These are phyloP conservation scores for Myxozyma mucilagina DNA, from an alignment of 805 yeast species.

Conservation along the genomic window DNA sequence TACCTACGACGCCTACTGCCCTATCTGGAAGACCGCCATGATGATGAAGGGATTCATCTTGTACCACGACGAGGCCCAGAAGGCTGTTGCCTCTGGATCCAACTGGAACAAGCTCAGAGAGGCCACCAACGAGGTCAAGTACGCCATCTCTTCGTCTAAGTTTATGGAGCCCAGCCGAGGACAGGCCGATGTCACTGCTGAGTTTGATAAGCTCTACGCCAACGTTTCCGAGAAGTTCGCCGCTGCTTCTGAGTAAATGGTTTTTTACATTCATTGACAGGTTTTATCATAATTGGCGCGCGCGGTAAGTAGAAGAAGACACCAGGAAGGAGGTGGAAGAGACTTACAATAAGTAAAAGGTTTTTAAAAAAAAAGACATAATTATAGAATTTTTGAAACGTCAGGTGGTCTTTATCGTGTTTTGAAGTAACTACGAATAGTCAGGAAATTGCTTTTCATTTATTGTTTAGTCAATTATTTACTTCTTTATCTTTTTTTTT, in stretches of 20 bases:
- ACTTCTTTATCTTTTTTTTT: no score
- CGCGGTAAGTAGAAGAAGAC: not conserved
- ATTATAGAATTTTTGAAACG: not conserved
- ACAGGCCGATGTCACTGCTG: slow-evolving; percentile 68
- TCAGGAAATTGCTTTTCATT: no score
- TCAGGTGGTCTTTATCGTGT: not conserved
- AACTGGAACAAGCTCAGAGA: slow-evolving; percentile 91
- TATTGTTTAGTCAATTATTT: no score
- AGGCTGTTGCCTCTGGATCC: slow-evolving; percentile 91
- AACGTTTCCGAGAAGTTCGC: slow-evolving; percentile 88
- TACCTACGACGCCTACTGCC: slow-evolving; percentile 97
- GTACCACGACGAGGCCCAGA: slow-evolving; percentile 96
- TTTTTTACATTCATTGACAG: not conserved
- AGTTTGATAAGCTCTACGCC: slow-evolving; percentile 73
- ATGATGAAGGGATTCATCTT: slow-evolving; percentile 96
- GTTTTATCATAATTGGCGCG: no score
- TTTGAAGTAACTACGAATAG: not conserved
- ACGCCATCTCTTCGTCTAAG: slow-evolving; percentile 89
- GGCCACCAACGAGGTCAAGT: slow-evolving; percentile 86
- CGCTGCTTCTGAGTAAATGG: slow-evolving; percentile 79
- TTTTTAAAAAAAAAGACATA: not conserved
- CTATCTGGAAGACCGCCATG: slow-evolving; percentile 97
- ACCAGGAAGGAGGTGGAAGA: no score
- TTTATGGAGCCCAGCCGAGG: slow-evolving; percentile 96
- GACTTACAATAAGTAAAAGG: not conserved